These are phyloP conservation scores for Casuarina cunninghamiana DNA, from an alignment of 306 rosid genomes.

Conservation along the genomic window DNA sequence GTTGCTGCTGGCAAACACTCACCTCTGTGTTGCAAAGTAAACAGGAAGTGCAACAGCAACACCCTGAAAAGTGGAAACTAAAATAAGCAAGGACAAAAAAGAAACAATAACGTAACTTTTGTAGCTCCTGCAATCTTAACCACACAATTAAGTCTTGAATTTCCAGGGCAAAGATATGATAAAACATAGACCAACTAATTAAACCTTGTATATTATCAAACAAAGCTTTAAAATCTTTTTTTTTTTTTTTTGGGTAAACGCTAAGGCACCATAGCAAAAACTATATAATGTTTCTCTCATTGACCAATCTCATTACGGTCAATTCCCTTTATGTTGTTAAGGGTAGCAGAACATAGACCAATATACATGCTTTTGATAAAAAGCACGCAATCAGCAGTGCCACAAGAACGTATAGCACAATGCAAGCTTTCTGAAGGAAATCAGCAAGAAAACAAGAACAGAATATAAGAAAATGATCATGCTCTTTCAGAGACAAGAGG, in stretches of 20 bases:
- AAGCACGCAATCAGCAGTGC: background rate
- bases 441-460: background rate
- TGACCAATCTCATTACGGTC: background rate
- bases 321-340: background rate
- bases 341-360: background rate
- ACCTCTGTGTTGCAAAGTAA: slow-evolving; percentile 95
- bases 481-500: too few species aligned
- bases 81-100: slow-evolving; percentile 10
- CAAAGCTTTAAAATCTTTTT: background rate
- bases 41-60: slow-evolving; percentile 97
- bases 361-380: background rate
- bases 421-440: background rate
- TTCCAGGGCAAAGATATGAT: background rate
- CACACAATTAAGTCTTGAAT: background rate
- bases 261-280: background rate
- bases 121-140: background rate
- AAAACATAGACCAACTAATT: background rate
- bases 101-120: background rate
- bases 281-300: background rate
- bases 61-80: slow-evolving; percentile 49
- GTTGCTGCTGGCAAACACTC: slow-evolving; percentile 26
- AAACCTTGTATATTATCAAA: background rate
- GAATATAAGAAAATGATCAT: too few species aligned
- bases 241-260: background rate
- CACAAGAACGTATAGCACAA: background rate